Evolutionary conservation across 495 filamentous ascomycete genomes (phyloP).

Genomic region (Hypoxylon crocopeplum): DNA sequence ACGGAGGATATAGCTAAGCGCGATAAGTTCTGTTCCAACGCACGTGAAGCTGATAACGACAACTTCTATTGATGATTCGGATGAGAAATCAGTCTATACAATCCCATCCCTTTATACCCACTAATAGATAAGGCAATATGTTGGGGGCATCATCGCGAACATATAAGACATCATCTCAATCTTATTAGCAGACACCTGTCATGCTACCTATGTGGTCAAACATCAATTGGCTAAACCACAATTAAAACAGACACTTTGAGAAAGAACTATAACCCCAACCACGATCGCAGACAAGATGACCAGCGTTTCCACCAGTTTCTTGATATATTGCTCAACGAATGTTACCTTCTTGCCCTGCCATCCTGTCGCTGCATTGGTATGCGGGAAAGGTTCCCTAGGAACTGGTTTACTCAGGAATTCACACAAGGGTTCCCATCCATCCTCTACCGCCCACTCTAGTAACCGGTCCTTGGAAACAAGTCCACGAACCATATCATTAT

Average conservation of each 20-base stretch:
- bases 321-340: not conserved
- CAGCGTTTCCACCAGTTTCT: not conserved
- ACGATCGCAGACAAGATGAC: not conserved
- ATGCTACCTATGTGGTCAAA: no score
- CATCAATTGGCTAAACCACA: not conserved
- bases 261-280: not conserved
- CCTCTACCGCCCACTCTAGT: conserved; percentile 35
- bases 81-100: no score
- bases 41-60: no score
- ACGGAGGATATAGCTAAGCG: no score
- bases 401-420: conserved; percentile 43
- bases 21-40: no score
- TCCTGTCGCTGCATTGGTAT: conserved; percentile 1
- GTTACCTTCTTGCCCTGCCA: not conserved
- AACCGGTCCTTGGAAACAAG: conserved; percentile 23
- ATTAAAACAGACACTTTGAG: not conserved
- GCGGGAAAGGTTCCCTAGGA: conserved; percentile 37
- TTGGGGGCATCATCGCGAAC: no score
- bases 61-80: no score
- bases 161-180: no score
- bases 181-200: no score
- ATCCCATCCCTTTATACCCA: no score
- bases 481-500: conserved; percentile 21
- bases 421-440: conserved; percentile 49
- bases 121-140: no score